Base-by-base conservation (phyloP, 345 rosid species). In the Populus tremula region DNA sequence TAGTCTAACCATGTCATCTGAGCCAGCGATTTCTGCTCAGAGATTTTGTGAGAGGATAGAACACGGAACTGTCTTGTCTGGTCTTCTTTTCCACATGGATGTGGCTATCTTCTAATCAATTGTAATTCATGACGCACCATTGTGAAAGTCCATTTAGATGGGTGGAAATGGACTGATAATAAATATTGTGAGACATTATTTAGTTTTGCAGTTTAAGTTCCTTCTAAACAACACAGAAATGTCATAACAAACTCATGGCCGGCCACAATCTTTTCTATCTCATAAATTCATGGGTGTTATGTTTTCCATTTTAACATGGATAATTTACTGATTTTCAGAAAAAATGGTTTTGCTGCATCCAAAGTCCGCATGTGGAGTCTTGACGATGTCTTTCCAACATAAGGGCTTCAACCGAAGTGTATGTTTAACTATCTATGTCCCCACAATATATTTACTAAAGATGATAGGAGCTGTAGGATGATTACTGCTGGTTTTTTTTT, bases 311-410 rank as follows among this genome's bases (percentile, higher is more conserved):
- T 67, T 79, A 67, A 70, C 69, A 10, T n/a, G 41, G 49, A 67
- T 77, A 43, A 45, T 82, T 56, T 67, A 17, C 66, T 78, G 59
- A 38, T 80, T 80, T 76, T 49, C 94, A 94, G 99, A 93, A 85
- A 82, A 95, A 92, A 82, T 93, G 99, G 99, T 87, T 95, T 76
- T 95, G 98, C 91, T 95, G 99, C 87, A 69, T 93, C 64, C 88
- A 85, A 68, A 81, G 87, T 78, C 93, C 96, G 8, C 63, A 91
- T 31, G 90, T 89, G 27, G 92, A 90, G 79, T 87, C 97, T 85
- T 92, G 89, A 93, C 70, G 50, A 77, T 53, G 73, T 38, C 74
- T 31, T 73, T 80, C 80, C 71, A 53, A 20, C 35, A 11, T 47
- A 67, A 73, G 82, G 73, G 84, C 83, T 77, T 87, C 86, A 73